Percentiles rank a stretch among this genome's conserved stretches.
Conservation (phyloP, 1,284 basidiomycete genomes). For the Cryptococcus depauperatus region DNA sequence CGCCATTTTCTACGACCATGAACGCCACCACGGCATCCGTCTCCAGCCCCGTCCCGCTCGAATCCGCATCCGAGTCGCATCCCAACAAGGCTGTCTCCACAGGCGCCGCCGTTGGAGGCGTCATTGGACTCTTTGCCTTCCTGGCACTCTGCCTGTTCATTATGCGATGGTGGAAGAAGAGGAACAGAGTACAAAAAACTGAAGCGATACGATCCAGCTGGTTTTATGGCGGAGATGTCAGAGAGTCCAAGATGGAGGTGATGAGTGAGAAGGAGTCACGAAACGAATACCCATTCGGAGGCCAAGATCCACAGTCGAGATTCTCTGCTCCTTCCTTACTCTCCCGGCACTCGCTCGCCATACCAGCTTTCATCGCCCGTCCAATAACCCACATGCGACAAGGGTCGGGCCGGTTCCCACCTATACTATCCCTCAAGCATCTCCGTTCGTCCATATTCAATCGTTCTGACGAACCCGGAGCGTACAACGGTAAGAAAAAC, state of each 20-base stretch:
- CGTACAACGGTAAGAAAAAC: not conserved
- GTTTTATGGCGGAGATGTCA: constrained; percentile 26
- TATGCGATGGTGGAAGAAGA: constrained; percentile 17
- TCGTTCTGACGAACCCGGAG: not conserved
- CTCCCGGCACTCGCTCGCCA: constrained; percentile 5
- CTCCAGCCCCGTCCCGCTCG: no score
- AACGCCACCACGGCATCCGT: not conserved
- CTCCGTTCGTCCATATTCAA: not conserved
- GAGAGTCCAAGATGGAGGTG: not conserved
- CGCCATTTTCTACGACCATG: not conserved
- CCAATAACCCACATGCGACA: constrained; percentile 9
- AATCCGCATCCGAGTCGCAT: not conserved
- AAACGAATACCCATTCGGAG: not conserved
- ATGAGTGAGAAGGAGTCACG: not conserved
- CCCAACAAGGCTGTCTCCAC: constrained; percentile 13
- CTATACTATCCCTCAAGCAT: constrained; percentile 3
- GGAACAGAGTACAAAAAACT: constrained; percentile 13
- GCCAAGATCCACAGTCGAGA: constrained; percentile 4
- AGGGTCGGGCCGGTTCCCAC: not conserved
- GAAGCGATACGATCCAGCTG: constrained; percentile 18
- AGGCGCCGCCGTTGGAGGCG: constrained; percentile 22
- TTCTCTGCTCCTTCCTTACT: constrained; percentile 14
- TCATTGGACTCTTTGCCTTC: constrained; percentile 17
- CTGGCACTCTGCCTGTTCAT: constrained; percentile 15
- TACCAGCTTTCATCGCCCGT: constrained; percentile 6